Conservation (phyloP, 352 stramenopile species). For the Pythium sp. region DNA sequence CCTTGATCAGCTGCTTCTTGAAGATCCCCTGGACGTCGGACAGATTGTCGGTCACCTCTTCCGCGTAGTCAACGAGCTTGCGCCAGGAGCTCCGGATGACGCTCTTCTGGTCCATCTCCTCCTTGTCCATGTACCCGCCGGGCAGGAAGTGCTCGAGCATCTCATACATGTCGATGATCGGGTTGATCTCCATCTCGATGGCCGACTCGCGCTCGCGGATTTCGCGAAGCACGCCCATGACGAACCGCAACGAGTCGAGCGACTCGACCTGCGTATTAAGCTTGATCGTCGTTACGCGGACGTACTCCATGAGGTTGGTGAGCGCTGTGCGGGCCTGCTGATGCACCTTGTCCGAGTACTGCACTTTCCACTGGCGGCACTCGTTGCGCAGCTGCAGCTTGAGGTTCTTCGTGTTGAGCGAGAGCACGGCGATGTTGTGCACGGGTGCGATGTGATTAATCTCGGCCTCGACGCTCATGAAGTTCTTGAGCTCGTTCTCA, state of each 20-base stretch:
- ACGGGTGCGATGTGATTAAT: constrained; percentile 77
- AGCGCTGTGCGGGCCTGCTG: constrained; percentile 66
- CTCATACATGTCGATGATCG: constrained; percentile 88
- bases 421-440: constrained; percentile 84
- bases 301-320: constrained; percentile 75
- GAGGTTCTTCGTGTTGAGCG: constrained; percentile 86
- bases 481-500: constrained; percentile 74
- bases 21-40: constrained; percentile 84
- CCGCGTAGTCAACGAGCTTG: constrained; percentile 86
- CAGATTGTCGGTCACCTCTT: constrained; percentile 86
- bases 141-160: constrained; percentile 89
- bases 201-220: constrained; percentile 81
- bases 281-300: constrained; percentile 71
- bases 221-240: constrained; percentile 86
- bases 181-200: constrained; percentile 89
- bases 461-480: constrained; percentile 78
- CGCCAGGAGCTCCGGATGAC: constrained; percentile 80
- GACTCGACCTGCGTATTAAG: constrained; percentile 63
- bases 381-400: constrained; percentile 85
- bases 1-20: constrained; percentile 89
- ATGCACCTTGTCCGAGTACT: constrained; percentile 84
- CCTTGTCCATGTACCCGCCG: constrained; percentile 82
- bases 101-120: constrained; percentile 91
- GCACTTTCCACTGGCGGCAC: constrained; percentile 83
- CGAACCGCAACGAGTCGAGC: constrained; percentile 70